phyloP scores from a whole-genome alignment of 179 eudicot species.

The Beta lomatogona region DNA sequence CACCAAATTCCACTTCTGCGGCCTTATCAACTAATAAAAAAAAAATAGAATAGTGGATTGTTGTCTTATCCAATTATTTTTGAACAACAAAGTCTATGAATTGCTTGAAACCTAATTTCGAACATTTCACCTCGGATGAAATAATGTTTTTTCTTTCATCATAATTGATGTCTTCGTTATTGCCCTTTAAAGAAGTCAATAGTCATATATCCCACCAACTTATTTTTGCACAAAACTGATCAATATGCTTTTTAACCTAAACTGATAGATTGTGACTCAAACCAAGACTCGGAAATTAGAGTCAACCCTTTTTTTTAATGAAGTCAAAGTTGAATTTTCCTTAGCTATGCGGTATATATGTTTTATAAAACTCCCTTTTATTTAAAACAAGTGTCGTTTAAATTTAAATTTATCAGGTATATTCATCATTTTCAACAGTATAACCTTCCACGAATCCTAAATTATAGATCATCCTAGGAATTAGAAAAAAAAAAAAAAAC shows the following conservation, averaged over 20 bases:
- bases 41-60: too few relatives aligned
- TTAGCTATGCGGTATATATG: too few relatives aligned
- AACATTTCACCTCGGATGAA: neutral
- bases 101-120: constrained; percentile 22
- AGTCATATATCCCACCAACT: neutral
- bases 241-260: constrained; percentile 2
- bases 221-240: neutral
- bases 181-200: neutral
- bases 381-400: neutral
- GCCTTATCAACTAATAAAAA: neutral
- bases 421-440: too few relatives aligned
- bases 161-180: neutral
- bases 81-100: neutral
- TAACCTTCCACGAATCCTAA: too few relatives aligned
- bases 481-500: too few relatives aligned
- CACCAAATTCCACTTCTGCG: constrained; percentile 6
- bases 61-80: constrained; percentile 4
- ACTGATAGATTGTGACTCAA: neutral
- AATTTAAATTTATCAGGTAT: too few relatives aligned
- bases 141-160: neutral
- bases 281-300: neutral
- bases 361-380: neutral
- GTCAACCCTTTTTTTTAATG: neutral
- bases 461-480: too few relatives aligned
- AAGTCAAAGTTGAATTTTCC: too few relatives aligned